Base-by-base conservation (phyloP, 805 yeast genomes). In the Yamadazyma kitorensis region DNA sequence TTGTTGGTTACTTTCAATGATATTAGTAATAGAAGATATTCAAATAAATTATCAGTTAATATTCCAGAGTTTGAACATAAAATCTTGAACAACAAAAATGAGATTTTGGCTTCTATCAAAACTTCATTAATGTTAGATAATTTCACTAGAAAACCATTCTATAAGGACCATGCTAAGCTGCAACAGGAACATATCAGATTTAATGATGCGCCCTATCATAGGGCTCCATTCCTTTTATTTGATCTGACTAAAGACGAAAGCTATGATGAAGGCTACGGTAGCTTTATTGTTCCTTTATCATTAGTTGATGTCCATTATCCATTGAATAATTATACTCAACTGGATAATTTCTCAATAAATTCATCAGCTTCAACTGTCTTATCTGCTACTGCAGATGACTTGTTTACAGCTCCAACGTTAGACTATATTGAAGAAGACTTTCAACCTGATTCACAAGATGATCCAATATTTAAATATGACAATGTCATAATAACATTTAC, bases 161-260 rank as follows among this genome's bases (percentile, higher is more conserved):
- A 71, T 70, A 41, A 54, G 0, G 68, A 69, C 9, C 72, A 74
- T 27, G 57, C 76, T 33, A 48, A 51, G 7, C 49, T 59, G 13
- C 96, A 89, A 52, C 80, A 80, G 33, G 64, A 66, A 2, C 95
- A 85, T 54, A 58, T 89, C 2, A 60, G 74, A 13, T 44, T 64
- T 5, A 84, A 86, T 47, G 98, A 93, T 64, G 83, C 85, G 0
- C 87, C 96, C 0, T 87, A 78, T 42, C 93, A 86, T 45, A 61
- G 98, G 36, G 65, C 79, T 14, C 81, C 93, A 0, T 89, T 87
- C 52, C 55, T 91, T 18, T 54, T 91, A 6, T 71, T 74, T 3
- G 70, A 68, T 5, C 67, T 69, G 10, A 59, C 61, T 10, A 72
- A 80, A 34, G 72, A 70, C 31, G 54, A 59, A 0, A 47, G 47